A percentile compares a stretch with the other conserved stretches of the same genome.
Evolutionary conservation across 1,139 yeast species (phyloP).

Genomic region (Suhomyces bokatorum): DNA sequence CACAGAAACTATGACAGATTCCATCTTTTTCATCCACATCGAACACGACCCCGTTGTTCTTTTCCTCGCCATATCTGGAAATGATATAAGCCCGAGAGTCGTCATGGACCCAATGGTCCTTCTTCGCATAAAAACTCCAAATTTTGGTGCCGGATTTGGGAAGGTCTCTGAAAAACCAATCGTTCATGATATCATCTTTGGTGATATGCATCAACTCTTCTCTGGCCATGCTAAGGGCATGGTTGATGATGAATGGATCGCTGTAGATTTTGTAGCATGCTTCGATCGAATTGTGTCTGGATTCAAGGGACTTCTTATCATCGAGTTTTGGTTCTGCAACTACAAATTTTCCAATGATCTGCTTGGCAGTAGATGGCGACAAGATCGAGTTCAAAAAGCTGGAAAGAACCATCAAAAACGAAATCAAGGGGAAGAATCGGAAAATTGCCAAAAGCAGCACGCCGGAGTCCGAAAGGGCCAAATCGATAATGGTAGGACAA

Average conservation of each 20-base stretch:
- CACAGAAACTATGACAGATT: conserved; percentile 59
- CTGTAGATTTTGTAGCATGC: conserved; percentile 46
- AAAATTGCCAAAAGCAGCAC: conserved; percentile 32
- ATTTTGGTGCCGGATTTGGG: conserved; percentile 28
- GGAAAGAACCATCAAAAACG: conserved; percentile 24
- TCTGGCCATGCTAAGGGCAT: conserved; percentile 54
- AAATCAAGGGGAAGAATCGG: conserved; percentile 35
- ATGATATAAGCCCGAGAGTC: conserved; percentile 45
- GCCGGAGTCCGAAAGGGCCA: conserved; percentile 55
- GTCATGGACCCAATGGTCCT: conserved; percentile 64
- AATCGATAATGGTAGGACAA: conserved; percentile 64
- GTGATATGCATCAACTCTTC: conserved; percentile 57
- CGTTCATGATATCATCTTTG: conserved; percentile 43
- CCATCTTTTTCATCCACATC: conserved; percentile 33
- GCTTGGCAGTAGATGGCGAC: conserved; percentile 20
- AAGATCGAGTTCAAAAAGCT: conserved; percentile 24
- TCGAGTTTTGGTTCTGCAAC: conserved; percentile 25
- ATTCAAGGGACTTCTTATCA: conserved; percentile 21
- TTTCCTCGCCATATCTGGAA: conserved; percentile 32
- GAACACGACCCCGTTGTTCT: conserved; percentile 31
- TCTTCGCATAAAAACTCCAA: conserved; percentile 58
- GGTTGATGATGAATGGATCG: conserved; percentile 45
- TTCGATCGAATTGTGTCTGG: conserved; percentile 39
- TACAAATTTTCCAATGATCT: conserved; percentile 24
- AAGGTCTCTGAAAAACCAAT: conserved; percentile 47